Base-by-base conservation (phyloP, 1,284 basidiomycete species). In the Quambalaria eucalypti region DNA sequence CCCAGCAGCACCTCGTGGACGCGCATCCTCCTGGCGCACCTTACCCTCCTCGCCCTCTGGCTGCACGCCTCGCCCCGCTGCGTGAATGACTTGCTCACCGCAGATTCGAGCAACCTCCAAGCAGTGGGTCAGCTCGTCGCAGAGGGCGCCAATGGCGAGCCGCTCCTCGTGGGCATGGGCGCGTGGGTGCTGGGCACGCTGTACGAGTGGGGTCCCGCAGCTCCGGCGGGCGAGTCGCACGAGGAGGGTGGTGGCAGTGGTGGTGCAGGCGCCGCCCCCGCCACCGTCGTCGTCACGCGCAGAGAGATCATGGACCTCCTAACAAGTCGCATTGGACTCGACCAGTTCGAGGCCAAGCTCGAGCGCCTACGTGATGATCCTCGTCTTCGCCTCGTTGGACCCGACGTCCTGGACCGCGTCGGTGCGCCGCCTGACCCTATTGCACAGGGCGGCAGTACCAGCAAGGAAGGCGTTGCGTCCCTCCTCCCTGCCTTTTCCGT, bases 11-110 rank as follows among this genome's bases (percentile, higher is more conserved):
- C 25, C 4, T 46, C 42, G 14, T 97, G 91, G 90, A 89, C 90
- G 61, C 81, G 90, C 57, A 80, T 96, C 56, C 85, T 91, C 70
- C 84, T 89, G 4, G 87, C 85, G 1, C 93, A 96, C 74, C 80
- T 97, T 40, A 83, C 84, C 38, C 77, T 95, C 47, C 80, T 98
- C 21, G 81, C 84, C 16, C 87, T 89, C 52, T 98, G 93, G 93
- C 80, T 96, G n/a, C 96, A 91, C 90, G 91, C 97, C 66, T 90
- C 92, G 62, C 85, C 90, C 0, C 82, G 81, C 52, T 86, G 87
- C 0, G 90, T 96, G 46, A 82, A 85, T 54, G 91, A 90, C 74
- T n/a, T n/a, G n/a, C 92, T 97, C 72, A 78, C 98, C 56, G 86
- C 88, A 52, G 82, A 84, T 69, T 87, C 88, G 9, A 88, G 90